Evolutionary conservation across 2,329 filamentous ascomycete genomes (phyloP).

Genomic region (Pseudogymnoascus sp.): DNA sequence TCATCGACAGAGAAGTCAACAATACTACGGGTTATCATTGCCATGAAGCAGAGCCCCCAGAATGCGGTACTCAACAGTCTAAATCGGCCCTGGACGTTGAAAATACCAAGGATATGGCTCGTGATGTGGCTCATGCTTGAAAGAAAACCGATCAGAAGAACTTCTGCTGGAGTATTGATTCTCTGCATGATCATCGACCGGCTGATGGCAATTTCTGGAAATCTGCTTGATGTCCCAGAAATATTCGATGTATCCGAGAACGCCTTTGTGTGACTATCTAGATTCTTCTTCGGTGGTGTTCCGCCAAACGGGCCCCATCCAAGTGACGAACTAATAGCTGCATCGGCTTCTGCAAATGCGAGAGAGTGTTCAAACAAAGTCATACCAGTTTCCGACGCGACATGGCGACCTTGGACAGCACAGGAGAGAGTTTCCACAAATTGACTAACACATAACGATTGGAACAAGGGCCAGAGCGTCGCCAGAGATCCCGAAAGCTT

Average conservation of each 20-base stretch:
- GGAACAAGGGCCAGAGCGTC: constrained; percentile 65
- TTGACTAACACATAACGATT: constrained; percentile 63
- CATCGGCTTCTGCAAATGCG: constrained; percentile 91
- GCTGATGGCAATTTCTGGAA: constrained; percentile 41
- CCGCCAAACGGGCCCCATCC: constrained; percentile 51
- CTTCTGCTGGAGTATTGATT: constrained; percentile 82
- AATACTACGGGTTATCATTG: constrained; percentile 70
- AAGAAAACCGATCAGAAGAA: constrained; percentile 78
- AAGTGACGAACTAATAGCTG: constrained; percentile 72
- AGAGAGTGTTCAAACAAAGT: constrained; percentile 93
- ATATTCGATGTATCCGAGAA: constrained; percentile 13
- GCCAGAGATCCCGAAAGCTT: constrained; percentile 61
- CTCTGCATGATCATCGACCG: constrained; percentile 63
- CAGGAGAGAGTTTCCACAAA: constrained; percentile 84
- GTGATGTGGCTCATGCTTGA: constrained; percentile 82
- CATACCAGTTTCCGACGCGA: constrained; percentile 85
- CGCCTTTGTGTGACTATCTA: not conserved
- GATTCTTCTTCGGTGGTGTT: constrained; percentile 15
- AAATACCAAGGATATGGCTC: constrained; percentile 72
- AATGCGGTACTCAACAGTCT: constrained; percentile 81
- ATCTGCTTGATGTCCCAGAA: constrained; percentile 22
- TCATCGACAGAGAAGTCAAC: constrained; percentile 53
- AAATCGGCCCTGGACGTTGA: constrained; percentile 68
- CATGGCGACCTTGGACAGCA: constrained; percentile 72
- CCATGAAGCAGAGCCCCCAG: constrained; percentile 88